A percentile compares a stretch with the other conserved stretches of the same genome.
Evolutionary conservation across 106 monocot species (phyloP).

Genomic region (Dendrobium chrysotoxum): DNA sequence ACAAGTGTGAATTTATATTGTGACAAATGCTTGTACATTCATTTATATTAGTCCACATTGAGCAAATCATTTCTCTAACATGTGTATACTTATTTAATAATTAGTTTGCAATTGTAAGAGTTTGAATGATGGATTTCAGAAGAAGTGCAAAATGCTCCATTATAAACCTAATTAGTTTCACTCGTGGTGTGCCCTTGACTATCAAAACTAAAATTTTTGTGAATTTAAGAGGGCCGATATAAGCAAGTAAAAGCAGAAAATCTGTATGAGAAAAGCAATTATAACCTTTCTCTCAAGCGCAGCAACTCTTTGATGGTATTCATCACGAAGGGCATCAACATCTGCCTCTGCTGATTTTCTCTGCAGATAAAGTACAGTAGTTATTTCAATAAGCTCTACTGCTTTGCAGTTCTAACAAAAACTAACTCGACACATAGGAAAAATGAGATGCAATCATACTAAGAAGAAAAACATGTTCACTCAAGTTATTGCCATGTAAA

Average conservation of each 20-base stretch:
- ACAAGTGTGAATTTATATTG: too few relatives aligned
- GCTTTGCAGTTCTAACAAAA: background rate
- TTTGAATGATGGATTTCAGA: too few relatives aligned
- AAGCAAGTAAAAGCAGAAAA: background rate
- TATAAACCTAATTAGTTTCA: too few relatives aligned
- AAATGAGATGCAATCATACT: background rate
- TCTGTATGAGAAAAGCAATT: background rate
- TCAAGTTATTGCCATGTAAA: background rate
- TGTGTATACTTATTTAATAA: too few relatives aligned
- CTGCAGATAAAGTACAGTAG: slow-evolving; percentile 28
- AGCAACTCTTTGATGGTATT: slow-evolving; percentile 89
- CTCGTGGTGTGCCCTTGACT: too few relatives aligned
- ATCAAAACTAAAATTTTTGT: background rate
- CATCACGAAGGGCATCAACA: slow-evolving; percentile 77
- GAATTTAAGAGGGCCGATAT: background rate
- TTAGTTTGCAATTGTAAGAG: too few relatives aligned
- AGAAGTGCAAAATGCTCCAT: too few relatives aligned
- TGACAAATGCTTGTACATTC: too few relatives aligned
- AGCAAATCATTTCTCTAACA: too few relatives aligned
- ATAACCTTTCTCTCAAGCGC: slow-evolving; percentile 91
- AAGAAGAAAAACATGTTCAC: background rate
- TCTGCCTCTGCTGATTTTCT: slow-evolving; percentile 70
- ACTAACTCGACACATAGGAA: background rate
- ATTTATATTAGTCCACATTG: too few relatives aligned
- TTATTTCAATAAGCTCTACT: background rate